Percentiles rank a stretch among this genome's conserved stretches.
These are phyloP conservation scores for Lasiodiplodia theobromae DNA, from an alignment of 2,329 filamentous ascomycete species.

Conservation along the genomic window DNA sequence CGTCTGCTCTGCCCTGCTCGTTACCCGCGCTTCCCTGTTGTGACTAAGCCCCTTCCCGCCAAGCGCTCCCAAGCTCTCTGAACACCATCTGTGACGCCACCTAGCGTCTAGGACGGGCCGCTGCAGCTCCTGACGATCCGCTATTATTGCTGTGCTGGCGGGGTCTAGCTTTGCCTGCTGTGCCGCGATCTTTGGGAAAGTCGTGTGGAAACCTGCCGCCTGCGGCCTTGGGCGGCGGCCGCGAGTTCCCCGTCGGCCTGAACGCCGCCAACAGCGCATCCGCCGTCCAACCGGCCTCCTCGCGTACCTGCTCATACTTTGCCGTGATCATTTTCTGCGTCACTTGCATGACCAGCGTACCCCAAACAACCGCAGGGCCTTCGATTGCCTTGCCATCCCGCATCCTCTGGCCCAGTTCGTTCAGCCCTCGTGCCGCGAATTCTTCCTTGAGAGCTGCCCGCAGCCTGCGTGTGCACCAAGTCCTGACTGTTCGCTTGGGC, in stretches of 20 bases:
- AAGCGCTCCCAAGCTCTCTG: neutral
- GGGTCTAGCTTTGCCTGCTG: constrained; percentile 7
- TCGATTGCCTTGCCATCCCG: constrained; percentile 25
- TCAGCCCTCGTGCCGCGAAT: constrained; percentile 41
- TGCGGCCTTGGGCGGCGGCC: neutral
- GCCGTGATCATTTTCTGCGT: constrained; percentile 37
- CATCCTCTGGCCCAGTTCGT: constrained; percentile 35
- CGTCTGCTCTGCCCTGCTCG: constrained; percentile 2
- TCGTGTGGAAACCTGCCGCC: neutral
- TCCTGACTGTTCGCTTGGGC: constrained; percentile 43
- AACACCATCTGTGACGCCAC: neutral
- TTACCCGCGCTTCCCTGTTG: constrained; percentile 19
- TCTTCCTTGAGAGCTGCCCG: constrained; percentile 42
- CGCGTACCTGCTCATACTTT: constrained; percentile 39
- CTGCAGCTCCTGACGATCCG: neutral
- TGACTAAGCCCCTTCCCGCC: constrained; percentile 21
- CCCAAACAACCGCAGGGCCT: constrained; percentile 18
- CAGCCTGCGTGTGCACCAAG: constrained; percentile 42
- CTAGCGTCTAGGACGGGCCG: neutral
- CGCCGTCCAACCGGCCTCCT: constrained; percentile 35
- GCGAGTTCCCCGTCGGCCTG: neutral
- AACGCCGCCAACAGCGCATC: constrained; percentile 33
- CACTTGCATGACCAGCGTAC: constrained; percentile 36
- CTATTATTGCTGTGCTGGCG: neutral
- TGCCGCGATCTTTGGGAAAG: neutral